phyloP scores from a whole-genome alignment of 140 eudicot genomes.

The Ambrosia hybrid region DNA sequence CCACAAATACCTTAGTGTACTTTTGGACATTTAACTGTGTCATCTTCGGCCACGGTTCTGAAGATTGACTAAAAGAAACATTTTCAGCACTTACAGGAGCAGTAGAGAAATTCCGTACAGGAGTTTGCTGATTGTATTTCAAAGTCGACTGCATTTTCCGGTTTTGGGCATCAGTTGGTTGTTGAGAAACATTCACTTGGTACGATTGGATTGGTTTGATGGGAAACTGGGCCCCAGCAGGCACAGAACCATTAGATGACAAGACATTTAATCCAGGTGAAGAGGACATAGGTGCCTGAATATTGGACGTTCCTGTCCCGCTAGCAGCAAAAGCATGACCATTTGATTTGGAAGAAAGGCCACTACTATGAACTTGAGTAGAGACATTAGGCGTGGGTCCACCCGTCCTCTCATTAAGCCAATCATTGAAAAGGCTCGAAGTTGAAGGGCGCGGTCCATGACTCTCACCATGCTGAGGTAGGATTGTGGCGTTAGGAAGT shows the following conservation, averaged over 20 bases:
- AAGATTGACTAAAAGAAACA: slow-evolving; percentile 41
- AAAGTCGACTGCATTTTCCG: slow-evolving; percentile 42
- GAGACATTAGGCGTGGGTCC: not conserved
- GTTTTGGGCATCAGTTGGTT: slow-evolving; percentile 45
- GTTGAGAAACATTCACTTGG: slow-evolving; percentile 30
- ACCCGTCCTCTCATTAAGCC: slow-evolving; percentile 45
- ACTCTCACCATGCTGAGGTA: slow-evolving; percentile 20
- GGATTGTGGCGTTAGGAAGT: slow-evolving; percentile 30
- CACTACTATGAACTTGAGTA: too few species aligned
- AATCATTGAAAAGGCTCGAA: slow-evolving; percentile 36
- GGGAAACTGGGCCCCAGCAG: too few species aligned
- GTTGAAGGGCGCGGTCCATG: slow-evolving; percentile 42
- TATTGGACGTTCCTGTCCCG: not conserved
- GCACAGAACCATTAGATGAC: too few species aligned
- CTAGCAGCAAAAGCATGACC: too few species aligned
- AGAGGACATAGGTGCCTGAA: slow-evolving; percentile 21
- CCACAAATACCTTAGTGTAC: slow-evolving; percentile 76
- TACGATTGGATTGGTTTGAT: slow-evolving; percentile 4
- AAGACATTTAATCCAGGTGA: slow-evolving; percentile 40
- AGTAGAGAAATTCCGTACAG: slow-evolving; percentile 30
- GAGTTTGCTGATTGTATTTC: slow-evolving; percentile 45
- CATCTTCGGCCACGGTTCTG: slow-evolving; percentile 79
- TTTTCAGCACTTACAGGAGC: slow-evolving; percentile 42
- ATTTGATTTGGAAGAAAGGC: slow-evolving; percentile 5
- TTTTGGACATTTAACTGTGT: slow-evolving; percentile 76